These are phyloP conservation scores for Monilinia polystroma DNA, from an alignment of 2,329 filamentous ascomycete genomes.

Conservation along the genomic window DNA sequence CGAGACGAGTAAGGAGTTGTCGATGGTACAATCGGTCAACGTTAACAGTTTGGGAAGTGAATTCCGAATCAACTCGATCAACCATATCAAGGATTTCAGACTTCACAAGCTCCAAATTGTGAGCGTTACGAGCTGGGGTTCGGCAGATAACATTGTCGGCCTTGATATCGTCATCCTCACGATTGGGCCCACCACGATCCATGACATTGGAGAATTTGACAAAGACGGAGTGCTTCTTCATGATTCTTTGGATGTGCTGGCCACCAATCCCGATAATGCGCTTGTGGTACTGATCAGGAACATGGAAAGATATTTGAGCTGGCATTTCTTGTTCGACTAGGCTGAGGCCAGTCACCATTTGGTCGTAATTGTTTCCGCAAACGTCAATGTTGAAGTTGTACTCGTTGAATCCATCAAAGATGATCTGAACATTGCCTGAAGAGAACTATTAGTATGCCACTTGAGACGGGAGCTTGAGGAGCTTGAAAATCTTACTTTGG, in stretches of 20 bases:
- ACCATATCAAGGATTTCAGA: constrained; percentile 99
- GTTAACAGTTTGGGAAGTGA: constrained; percentile 88
- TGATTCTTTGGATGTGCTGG: constrained; percentile 98
- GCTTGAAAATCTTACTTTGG: constrained; percentile 57
- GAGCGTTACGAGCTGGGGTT: constrained; percentile 92
- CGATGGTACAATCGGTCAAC: constrained; percentile 95
- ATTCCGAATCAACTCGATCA: constrained; percentile 82
- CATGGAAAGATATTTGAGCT: constrained; percentile 97
- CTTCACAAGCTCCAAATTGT: constrained; percentile 95
- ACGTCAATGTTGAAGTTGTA: constrained; percentile 99
- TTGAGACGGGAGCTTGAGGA: too few species aligned
- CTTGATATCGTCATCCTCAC: constrained; percentile 97
- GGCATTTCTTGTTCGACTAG: constrained; percentile 99
- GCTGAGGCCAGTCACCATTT: constrained; percentile 86
- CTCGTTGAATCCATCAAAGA: constrained; percentile 98
- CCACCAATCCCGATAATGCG: constrained; percentile 98
- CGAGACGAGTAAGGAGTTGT: constrained; percentile 82
- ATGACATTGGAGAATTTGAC: constrained; percentile 99
- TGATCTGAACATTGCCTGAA: constrained; percentile 82
- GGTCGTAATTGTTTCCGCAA: constrained; percentile 86
- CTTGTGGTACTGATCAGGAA: constrained; percentile 98
- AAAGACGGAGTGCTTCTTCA: constrained; percentile 99
- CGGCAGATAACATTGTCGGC: constrained; percentile 99
- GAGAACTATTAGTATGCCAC: background rate
- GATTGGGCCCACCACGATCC: constrained; percentile 87